phyloP scores from a whole-genome alignment of 306 rosid genomes.

The Begonia fuchsioides region DNA sequence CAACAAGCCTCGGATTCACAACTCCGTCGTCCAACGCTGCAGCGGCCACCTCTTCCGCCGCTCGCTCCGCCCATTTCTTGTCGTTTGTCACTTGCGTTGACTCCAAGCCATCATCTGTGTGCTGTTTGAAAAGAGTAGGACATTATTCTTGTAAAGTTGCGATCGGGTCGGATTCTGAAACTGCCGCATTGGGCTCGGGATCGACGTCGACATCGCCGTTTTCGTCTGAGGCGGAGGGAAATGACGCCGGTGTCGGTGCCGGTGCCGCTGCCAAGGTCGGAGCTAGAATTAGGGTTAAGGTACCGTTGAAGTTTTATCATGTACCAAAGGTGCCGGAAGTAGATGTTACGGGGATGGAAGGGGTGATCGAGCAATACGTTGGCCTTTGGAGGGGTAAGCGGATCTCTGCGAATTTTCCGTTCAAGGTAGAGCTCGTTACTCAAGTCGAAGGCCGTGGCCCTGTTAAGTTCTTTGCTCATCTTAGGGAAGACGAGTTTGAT shows the following conservation, averaged over 20 bases:
- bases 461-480: conserved; percentile 79
- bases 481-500: conserved; percentile 84
- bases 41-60: neutral
- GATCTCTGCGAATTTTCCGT: conserved; percentile 84
- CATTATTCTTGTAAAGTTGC: conserved; percentile 30
- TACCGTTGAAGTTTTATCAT: conserved; percentile 69
- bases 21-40: conserved; percentile 1
- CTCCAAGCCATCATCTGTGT: neutral
- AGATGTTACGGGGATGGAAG: conserved; percentile 64
- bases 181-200: conserved; percentile 13
- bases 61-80: neutral
- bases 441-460: conserved; percentile 63
- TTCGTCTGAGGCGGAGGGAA: conserved; percentile 16
- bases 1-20: conserved; percentile 2
- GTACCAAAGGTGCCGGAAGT: conserved; percentile 58
- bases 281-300: conserved; percentile 65
- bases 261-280: conserved; percentile 35
- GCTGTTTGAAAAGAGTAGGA: conserved; percentile 12
- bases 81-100: conserved; percentile 1
- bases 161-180: conserved; percentile 21
- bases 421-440: conserved; percentile 49
- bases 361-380: conserved; percentile 69
- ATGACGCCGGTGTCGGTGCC: conserved; percentile 13
- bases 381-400: conserved; percentile 73
- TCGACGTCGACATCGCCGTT: conserved; percentile 23